A percentile compares a stretch with the other conserved stretches of the same genome.
Conservation (phyloP, 768 basidiomycete species). For the Calocybe gangraenosa region DNA sequence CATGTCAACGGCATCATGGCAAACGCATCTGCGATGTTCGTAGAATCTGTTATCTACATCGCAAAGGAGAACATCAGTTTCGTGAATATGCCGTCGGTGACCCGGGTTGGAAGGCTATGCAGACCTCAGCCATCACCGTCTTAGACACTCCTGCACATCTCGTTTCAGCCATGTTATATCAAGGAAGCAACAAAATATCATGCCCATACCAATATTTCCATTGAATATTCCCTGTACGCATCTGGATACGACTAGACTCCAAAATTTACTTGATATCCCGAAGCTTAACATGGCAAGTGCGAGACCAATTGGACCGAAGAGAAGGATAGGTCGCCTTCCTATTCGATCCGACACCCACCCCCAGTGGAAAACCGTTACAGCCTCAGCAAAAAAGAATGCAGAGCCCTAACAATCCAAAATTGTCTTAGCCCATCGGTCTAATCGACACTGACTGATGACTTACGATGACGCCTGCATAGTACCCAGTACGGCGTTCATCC, state of each 20-base stretch:
- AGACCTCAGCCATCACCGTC: conserved; percentile 43
- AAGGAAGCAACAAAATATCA: not conserved
- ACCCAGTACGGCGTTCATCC: conserved; percentile 41
- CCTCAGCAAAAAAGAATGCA: conserved; percentile 40
- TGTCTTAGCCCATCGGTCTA: too few relatives aligned
- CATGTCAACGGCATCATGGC: conserved; percentile 25
- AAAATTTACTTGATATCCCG: conserved; percentile 37
- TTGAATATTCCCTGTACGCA: conserved; percentile 35
- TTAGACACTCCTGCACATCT: conserved; percentile 34
- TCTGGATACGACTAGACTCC: conserved; percentile 25
- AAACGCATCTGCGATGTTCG: conserved; percentile 28
- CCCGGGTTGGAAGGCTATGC: not conserved
- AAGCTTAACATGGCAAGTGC: conserved; percentile 35
- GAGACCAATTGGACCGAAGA: conserved; percentile 38
- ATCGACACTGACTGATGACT: conserved; percentile 6
- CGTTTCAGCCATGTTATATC: not conserved
- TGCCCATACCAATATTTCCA: conserved; percentile 31
- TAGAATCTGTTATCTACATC: conserved; percentile 26
- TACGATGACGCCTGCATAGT: conserved; percentile 47
- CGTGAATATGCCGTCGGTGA: not conserved
- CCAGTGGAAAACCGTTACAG: conserved; percentile 40
- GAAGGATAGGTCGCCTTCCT: conserved; percentile 39
- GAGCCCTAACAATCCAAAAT: conserved; percentile 30
- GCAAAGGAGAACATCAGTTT: not conserved
- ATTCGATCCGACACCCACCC: conserved; percentile 37